phyloP scores from a whole-genome alignment of 495 filamentous ascomycete genomes.

The Viridothelium virens region DNA sequence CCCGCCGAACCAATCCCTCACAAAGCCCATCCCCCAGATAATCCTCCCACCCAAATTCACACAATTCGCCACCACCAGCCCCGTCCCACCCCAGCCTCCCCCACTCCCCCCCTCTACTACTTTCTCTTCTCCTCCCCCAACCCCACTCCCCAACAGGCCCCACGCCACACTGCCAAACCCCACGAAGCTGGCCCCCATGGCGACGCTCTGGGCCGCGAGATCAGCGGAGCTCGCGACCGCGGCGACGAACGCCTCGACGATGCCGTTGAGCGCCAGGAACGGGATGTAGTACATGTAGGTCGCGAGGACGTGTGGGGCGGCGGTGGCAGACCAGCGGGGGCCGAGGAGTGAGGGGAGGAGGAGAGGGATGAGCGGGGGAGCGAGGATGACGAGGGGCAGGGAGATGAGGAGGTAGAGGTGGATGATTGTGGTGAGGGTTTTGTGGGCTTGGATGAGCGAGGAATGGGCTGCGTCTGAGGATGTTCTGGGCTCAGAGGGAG shows the following conservation, averaged over 20 bases:
- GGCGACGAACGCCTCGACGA: conserved; percentile 86
- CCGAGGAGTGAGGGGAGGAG: conserved; percentile 69
- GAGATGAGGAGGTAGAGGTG: conserved; percentile 61
- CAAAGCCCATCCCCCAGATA: conserved; percentile 68
- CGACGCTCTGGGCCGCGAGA: conserved; percentile 64
- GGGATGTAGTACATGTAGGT: conserved; percentile 89
- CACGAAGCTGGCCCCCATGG: conserved; percentile 72
- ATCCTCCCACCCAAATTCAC: conserved; percentile 82
- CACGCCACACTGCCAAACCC: conserved; percentile 66
- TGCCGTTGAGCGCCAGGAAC: conserved; percentile 82
- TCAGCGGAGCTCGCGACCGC: conserved; percentile 65
- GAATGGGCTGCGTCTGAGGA: background rate
- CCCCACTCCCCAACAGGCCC: conserved; percentile 57
- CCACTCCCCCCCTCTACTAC: conserved; percentile 21
- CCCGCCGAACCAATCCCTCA: conserved; percentile 52
- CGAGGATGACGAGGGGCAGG: conserved; percentile 55
- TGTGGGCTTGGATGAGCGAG: conserved; percentile 34
- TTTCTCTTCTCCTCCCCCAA: conserved; percentile 56
- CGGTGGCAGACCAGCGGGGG: conserved; percentile 54
- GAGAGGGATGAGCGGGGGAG: conserved; percentile 62
- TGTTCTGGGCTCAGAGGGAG: background rate
- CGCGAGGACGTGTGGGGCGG: conserved; percentile 61
- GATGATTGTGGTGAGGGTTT: conserved; percentile 47
- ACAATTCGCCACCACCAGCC: conserved; percentile 74
- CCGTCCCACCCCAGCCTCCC: conserved; percentile 54